Evolutionary conservation across 2,329 filamentous ascomycete species (phyloP).

Genomic region (Diaporthe sp.): DNA sequence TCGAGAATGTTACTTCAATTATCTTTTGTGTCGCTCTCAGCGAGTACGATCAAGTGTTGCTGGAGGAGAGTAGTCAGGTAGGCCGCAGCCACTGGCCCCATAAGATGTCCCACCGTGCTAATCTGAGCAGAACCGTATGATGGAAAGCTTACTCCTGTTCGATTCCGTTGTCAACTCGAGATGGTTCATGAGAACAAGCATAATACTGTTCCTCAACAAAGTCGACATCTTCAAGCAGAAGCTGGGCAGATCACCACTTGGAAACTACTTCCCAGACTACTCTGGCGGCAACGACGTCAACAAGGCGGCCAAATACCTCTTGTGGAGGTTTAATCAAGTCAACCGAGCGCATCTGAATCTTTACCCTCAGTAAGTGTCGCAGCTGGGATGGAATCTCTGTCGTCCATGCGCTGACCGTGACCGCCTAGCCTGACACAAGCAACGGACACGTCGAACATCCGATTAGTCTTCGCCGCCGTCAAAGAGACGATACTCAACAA

Average conservation of each 20-base stretch:
- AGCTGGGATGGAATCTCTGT: neutral
- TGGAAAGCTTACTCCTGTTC: constrained; percentile 96
- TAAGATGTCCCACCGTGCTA: constrained; percentile 37
- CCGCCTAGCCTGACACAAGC: constrained; percentile 89
- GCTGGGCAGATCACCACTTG: constrained; percentile 86
- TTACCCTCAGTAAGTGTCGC: constrained; percentile 88
- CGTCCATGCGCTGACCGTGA: constrained; percentile 42
- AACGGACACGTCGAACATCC: constrained; percentile 98
- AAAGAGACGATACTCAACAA: constrained; percentile 99
- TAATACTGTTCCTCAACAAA: constrained; percentile 98
- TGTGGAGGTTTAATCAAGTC: constrained; percentile 99
- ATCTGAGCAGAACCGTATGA: constrained; percentile 89
- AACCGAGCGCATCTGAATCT: constrained; percentile 96
- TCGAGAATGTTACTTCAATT: constrained; percentile 99
- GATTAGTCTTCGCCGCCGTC: constrained; percentile 96
- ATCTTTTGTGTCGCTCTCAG: constrained; percentile 99
- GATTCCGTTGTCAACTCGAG: constrained; percentile 98
- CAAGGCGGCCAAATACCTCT: constrained; percentile 94
- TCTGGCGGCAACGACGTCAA: constrained; percentile 98
- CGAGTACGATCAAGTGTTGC: constrained; percentile 96
- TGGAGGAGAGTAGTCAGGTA: constrained; percentile 98
- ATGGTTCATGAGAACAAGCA: constrained; percentile 99
- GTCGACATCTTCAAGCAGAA: constrained; percentile 99
- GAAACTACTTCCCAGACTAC: constrained; percentile 98
- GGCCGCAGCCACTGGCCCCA: constrained; percentile 44